Base-by-base conservation (phyloP, 371 early-diverging fungal species). In the Mortierella sp. region DNA sequence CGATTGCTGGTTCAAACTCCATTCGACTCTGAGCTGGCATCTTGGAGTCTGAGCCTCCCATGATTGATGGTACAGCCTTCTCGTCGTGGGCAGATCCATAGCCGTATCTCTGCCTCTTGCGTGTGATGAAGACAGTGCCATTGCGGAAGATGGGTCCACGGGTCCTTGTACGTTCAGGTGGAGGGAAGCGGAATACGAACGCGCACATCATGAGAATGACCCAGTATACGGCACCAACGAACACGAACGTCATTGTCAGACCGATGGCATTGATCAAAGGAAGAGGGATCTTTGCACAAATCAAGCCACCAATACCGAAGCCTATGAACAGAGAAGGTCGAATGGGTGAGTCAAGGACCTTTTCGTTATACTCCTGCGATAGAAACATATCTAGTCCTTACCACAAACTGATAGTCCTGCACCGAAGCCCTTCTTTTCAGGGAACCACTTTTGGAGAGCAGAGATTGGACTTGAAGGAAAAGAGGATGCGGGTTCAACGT, bases 221-320 rank as follows among this genome's bases (percentile, higher is more conserved):
- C 78, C 86, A 85, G 60, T 76, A 77, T 22, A 57, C 47, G 28
- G 61, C 63, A 8, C 83, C 85, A 27, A 88, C 80, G 27, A 88
- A 79, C 49, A 89, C 73, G 64, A 91, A 91, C 1, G 88, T 79
- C 37, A 79, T 22, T 3, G 87, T 79, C 16, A 88, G 70, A 21
- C 83, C 85, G 10, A 84, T 73, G 49, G 71, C 53, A 2, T 85
- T 74, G 54, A 83, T 79, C 21, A 90, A 71, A 27, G 79, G 79
- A 40, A 82, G 73, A 43, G 87, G 87, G 28, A 88, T 82, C 68
- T 82, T 82, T 46, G 88, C 86, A 31, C 86, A 85, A 29, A 87
- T 86, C 59, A 90, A 83, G 40, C 86, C 82, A 0, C 91, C 91
- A 43, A 84, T 87, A 62, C 91, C 91, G 71, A 90, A 90, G 17